phyloP scores from a whole-genome alignment of 352 stramenopile genomes.

The Paralagenidium karlingii region DNA sequence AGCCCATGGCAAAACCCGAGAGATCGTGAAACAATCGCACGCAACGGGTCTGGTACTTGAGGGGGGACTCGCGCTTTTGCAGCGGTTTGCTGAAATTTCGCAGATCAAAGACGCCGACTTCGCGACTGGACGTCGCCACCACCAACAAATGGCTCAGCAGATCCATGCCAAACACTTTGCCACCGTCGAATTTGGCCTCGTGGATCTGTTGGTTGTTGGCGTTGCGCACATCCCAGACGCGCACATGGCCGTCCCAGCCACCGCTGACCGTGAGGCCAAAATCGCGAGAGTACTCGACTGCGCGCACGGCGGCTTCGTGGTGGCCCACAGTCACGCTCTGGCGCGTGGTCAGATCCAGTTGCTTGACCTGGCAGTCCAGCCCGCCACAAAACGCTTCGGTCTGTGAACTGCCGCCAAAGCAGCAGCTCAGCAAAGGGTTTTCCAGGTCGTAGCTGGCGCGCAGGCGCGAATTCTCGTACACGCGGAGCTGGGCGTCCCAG shows the following conservation, averaged over 20 bases:
- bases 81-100: constrained; percentile 52
- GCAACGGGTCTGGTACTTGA: constrained; percentile 90
- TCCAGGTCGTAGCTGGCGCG: constrained; percentile 55
- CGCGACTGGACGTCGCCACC: constrained; percentile 30
- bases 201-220: constrained; percentile 33
- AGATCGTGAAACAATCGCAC: constrained; percentile 57
- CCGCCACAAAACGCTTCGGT: constrained; percentile 58
- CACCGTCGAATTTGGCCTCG: constrained; percentile 16
- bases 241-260: constrained; percentile 52
- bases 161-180: constrained; percentile 66
- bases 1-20: constrained; percentile 84
- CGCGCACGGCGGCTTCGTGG: constrained; percentile 35
- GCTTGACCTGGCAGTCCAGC: constrained; percentile 47
- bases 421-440: constrained; percentile 50
- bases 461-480: constrained; percentile 50
- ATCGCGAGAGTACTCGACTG: constrained; percentile 44
- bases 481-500: constrained; percentile 60
- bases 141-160: constrained; percentile 41
- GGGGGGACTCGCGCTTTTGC: constrained; percentile 52
- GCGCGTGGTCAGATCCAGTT: constrained; percentile 39
- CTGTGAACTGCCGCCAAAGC: constrained; percentile 43
- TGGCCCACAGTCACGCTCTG: constrained; percentile 15
- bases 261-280: constrained; percentile 34
- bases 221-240: constrained; percentile 57
- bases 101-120: constrained; percentile 74